phyloP scores from a whole-genome alignment of 257 asterid species.

The Verbena officinalis region DNA sequence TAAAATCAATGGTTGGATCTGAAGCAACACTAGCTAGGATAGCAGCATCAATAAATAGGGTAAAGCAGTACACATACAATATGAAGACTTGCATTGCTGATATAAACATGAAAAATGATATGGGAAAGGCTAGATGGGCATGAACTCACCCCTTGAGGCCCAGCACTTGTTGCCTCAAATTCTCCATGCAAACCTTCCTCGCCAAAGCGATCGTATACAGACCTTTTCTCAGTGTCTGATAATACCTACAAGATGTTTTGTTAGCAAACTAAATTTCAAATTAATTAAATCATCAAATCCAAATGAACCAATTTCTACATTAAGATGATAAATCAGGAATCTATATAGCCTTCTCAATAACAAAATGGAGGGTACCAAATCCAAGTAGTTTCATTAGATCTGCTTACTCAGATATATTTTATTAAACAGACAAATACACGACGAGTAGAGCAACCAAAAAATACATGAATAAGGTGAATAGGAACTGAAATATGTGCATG shows the following conservation, averaged over 20 bases:
- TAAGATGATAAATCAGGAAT: constrained; percentile 4
- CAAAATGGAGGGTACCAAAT: background rate
- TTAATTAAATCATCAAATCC: constrained; percentile 6
- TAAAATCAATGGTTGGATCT: constrained; percentile 21
- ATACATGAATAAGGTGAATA: background rate
- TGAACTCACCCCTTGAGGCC: constrained; percentile 67
- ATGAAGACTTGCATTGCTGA: constrained; percentile 6
- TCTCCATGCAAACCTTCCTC: constrained; percentile 84
- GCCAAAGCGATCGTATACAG: constrained; percentile 87
- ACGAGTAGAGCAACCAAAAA: background rate
- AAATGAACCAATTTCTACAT: constrained; percentile 19
- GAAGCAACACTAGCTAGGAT: constrained; percentile 2
- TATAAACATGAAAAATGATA: constrained; percentile 22
- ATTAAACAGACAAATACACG: background rate
- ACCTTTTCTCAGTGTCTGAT: constrained; percentile 87
- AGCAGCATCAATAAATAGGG: constrained; percentile 19
- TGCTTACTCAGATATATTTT: constrained; percentile 1
- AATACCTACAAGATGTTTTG: constrained; percentile 59
- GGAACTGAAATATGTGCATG: background rate
- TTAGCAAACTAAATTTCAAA: constrained; percentile 21
- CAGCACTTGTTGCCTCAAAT: constrained; percentile 55
- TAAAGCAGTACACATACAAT: constrained; percentile 10
- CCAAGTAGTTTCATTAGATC: background rate
- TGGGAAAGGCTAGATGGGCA: background rate
- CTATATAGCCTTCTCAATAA: constrained; percentile 15